Percentiles rank a stretch among this genome's conserved stretches.
Conservation (phyloP, 495 filamentous ascomycete genomes). For the Annulohypoxylon bovei region DNA sequence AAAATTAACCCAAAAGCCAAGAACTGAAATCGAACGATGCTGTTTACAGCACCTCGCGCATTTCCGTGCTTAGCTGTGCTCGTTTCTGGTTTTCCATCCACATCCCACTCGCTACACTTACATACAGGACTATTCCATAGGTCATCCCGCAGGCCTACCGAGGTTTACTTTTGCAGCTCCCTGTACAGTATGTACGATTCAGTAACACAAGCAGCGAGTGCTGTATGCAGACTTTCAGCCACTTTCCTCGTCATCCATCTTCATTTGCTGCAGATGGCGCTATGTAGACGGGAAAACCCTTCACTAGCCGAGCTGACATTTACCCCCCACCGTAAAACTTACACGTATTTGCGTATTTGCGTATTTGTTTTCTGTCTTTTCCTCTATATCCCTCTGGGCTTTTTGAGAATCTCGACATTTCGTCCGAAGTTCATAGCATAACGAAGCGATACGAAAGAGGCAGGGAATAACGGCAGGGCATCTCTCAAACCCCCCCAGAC, state of each 20-base stretch:
- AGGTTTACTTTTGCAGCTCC: conserved; percentile 24
- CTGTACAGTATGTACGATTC: conserved; percentile 20
- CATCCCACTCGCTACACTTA: conserved; percentile 12
- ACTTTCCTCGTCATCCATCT: conserved; percentile 31
- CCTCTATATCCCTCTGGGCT: not conserved
- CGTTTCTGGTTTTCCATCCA: conserved; percentile 14
- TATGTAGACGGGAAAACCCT: conserved; percentile 23
- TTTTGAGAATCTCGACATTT: not conserved
- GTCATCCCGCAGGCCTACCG: conserved; percentile 27
- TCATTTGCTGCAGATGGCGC: conserved; percentile 23
- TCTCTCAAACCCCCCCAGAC: conserved; percentile 25
- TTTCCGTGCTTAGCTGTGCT: conserved; percentile 19
- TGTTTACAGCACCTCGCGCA: conserved; percentile 23
- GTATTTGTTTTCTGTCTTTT: not conserved
- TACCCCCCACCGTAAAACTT: not conserved
- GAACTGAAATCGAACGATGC: conserved; percentile 36
- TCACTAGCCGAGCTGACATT: conserved; percentile 32
- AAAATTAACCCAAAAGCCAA: conserved; percentile 35
- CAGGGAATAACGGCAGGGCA: conserved; percentile 6
- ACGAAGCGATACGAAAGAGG: conserved; percentile 20
- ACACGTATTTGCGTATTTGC: not conserved
- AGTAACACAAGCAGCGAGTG: conserved; percentile 35
- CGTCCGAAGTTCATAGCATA: conserved; percentile 7
- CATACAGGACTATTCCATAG: conserved; percentile 4
- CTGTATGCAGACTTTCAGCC: conserved; percentile 36